Evolutionary conservation across 805 yeast species (phyloP).

Genomic region (Wickerhamiella azymoides): DNA sequence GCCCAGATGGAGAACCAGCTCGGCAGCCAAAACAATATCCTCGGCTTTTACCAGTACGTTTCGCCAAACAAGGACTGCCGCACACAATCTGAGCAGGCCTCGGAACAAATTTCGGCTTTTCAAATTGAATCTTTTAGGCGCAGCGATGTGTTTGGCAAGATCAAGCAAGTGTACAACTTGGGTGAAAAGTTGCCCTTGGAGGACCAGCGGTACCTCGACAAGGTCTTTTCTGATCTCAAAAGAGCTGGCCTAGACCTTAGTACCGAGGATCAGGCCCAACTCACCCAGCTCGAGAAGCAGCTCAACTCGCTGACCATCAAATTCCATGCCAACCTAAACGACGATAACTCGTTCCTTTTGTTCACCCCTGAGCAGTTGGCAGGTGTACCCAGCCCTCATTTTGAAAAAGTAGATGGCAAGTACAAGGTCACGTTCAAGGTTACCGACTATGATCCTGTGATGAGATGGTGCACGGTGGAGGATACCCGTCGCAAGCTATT

Average conservation of each 20-base stretch:
- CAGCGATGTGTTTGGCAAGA: slow-evolving; percentile 47
- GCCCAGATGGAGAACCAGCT: slow-evolving; percentile 34
- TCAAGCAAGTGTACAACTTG: slow-evolving; percentile 37
- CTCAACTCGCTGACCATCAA: slow-evolving; percentile 43
- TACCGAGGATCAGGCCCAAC: slow-evolving; percentile 37
- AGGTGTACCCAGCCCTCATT: slow-evolving; percentile 60
- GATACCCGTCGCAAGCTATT: slow-evolving; percentile 55
- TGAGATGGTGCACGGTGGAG: slow-evolving; percentile 51
- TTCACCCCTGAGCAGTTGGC: slow-evolving; percentile 53
- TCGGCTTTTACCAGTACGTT: slow-evolving; percentile 62
- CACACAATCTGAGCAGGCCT: slow-evolving; percentile 55
- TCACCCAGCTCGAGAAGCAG: slow-evolving; percentile 45
- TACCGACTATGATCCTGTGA: slow-evolving; percentile 67
- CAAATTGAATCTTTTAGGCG: slow-evolving; percentile 53
- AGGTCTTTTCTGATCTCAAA: slow-evolving; percentile 41
- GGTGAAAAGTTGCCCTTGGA: slow-evolving; percentile 35
- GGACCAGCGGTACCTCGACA: slow-evolving; percentile 41
- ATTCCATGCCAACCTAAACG: slow-evolving; percentile 55
- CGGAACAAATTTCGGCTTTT: slow-evolving; percentile 40
- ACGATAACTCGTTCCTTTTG: slow-evolving; percentile 45
- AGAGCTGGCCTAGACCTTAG: slow-evolving; percentile 59
- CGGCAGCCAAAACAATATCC: slow-evolving; percentile 33
- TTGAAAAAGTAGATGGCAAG: slow-evolving; percentile 34
- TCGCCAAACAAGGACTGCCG: slow-evolving; percentile 50
- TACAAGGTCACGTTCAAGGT: slow-evolving; percentile 65